Evolutionary conservation across 2,329 filamentous ascomycete species (phyloP).

Genomic region (Phyllosticta citrichinensis): DNA sequence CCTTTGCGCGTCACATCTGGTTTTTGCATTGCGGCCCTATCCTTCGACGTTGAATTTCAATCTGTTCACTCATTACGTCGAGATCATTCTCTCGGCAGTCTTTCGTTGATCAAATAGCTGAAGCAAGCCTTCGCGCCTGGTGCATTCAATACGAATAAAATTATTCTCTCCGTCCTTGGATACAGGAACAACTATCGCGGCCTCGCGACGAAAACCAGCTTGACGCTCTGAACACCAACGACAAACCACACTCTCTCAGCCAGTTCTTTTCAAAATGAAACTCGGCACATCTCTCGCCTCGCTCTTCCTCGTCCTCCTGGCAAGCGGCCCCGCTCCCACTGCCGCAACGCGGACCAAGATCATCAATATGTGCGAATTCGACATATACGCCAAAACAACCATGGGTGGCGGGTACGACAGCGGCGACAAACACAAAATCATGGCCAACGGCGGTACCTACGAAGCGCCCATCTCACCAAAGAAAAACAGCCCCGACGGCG

Average conservation of each 20-base stretch:
- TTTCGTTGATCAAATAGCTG: not conserved
- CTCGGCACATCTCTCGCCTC: not conserved
- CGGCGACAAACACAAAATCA: not conserved
- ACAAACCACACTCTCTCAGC: not conserved
- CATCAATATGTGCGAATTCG: conserved; percentile 1
- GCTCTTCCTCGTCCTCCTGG: not conserved
- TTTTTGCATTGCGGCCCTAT: not conserved
- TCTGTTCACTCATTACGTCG: not conserved
- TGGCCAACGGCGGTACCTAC: not conserved
- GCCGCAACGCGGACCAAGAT: not conserved
- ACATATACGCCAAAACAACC: conserved; percentile 1
- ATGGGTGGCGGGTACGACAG: conserved; percentile 1
- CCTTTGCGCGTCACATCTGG: not conserved
- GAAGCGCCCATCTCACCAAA: not conserved
- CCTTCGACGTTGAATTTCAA: not conserved
- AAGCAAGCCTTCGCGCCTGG: not conserved
- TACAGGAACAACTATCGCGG: not conserved
- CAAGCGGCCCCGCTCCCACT: not conserved
- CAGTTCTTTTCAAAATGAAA: not conserved
- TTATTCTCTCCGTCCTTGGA: not conserved
- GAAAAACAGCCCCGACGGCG: not conserved
- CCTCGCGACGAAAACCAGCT: not conserved
- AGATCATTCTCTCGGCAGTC: not conserved
- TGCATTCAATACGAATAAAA: not conserved
- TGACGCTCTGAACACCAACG: not conserved